Base-by-base conservation (phyloP, 2,329 filamentous ascomycete genomes). In the Diaporthe amygdali region DNA sequence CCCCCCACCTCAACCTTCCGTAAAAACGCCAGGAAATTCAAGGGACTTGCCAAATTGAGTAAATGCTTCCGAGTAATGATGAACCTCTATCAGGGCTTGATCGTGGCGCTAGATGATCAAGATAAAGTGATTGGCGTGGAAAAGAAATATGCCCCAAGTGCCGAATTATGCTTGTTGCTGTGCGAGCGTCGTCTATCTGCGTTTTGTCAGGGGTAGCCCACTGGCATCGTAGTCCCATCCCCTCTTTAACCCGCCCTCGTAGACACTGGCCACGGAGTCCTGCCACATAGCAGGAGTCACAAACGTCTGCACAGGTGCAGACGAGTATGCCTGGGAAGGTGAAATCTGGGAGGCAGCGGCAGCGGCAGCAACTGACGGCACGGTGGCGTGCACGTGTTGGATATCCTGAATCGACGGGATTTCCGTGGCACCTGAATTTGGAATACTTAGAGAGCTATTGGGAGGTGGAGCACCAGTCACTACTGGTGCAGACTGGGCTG, bases 201-300 rank as follows among this genome's bases (percentile, higher is more conserved):
- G 78, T 74, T 79, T 80, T 66, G 75, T 74, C 75, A 78, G 75
- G 25, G 77, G 73, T 34, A 78, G 74, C 14, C 74, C 74, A 17
- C 80, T 78, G 30, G 77, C 76, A 68, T 88, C 86, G 75, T 87
- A 89, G 74, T 90, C 89, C 90, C 90, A 92, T 55, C 84, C 79
- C 61, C 90, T 83, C 80, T 92, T 92, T 59, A 92, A 79, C 5
- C 89, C 90, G 52, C 89, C 88, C 76, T 92, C 89, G 78, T 92
- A 92, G 6, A 92, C 90, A 74, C 88, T 91, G 15, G 90, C 90
- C 68, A 93, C 91, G 15, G 89, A 91, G 77, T 93, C 90, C 78
- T 92, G 91, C 91, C 91, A 93, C 91, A 93, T 93, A 71, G 89
- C 90, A 5, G 91, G 90, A 12, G 90, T 93, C 73, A 93, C 88